These are phyloP conservation scores for Ceratobasidium sp. DNA, from an alignment of 1,284 basidiomycete species.

Conservation along the genomic window DNA sequence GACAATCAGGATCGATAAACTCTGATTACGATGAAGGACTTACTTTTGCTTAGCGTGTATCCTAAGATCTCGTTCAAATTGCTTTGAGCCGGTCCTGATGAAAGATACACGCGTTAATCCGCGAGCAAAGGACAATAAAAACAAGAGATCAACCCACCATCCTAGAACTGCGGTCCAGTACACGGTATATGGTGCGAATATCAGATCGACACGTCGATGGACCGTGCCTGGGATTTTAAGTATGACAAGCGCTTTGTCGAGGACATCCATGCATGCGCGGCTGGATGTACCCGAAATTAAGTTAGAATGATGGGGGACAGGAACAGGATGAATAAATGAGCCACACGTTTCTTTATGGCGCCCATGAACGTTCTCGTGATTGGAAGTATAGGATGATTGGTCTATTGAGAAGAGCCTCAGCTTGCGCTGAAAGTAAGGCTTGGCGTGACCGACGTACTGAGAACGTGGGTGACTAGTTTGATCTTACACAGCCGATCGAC, in stretches of 20 bases:
- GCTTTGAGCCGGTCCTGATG: conserved; percentile 79
- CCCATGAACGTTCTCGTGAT: conserved; percentile 34
- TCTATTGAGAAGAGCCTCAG: conserved; percentile 7
- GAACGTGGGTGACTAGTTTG: conserved; percentile 59
- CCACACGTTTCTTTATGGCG: conserved; percentile 5
- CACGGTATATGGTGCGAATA: conserved; percentile 73
- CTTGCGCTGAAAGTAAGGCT: not conserved
- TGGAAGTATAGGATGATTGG: conserved; percentile 42
- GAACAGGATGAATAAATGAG: not conserved
- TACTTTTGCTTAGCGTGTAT: conserved; percentile 75
- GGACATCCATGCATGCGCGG: conserved; percentile 62
- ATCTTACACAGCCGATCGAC: conserved; percentile 67
- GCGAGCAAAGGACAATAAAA: conserved; percentile 8
- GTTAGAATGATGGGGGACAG: conserved; percentile 9
- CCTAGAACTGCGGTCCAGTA: conserved; percentile 86
- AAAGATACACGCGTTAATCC: conserved; percentile 13
- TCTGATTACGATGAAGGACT: conserved; percentile 6
- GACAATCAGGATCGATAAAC: not conserved
- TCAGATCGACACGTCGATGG: conserved; percentile 78
- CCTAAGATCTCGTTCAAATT: conserved; percentile 84
- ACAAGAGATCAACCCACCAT: conserved; percentile 65
- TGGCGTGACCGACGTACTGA: conserved; percentile 3
- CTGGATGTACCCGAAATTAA: conserved; percentile 7
- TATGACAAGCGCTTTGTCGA: conserved; percentile 79
- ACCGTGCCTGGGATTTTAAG: conserved; percentile 64